Base-by-base conservation (phyloP, 2,329 filamentous ascomycete species). In the Trichoderma atroviride region DNA sequence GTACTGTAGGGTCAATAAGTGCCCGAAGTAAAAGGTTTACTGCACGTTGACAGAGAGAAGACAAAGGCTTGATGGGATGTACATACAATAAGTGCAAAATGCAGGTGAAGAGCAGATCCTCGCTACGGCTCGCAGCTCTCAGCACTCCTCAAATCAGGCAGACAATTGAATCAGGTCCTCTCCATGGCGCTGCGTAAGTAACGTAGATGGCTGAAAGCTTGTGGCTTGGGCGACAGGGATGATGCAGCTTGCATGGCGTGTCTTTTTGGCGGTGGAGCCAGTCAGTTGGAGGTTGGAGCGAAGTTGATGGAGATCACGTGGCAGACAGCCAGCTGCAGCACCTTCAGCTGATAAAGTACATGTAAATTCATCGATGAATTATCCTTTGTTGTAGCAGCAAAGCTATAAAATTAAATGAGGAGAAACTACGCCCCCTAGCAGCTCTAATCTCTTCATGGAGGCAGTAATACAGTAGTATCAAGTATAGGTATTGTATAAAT, bases 221-320 rank as follows among this genome's bases (percentile, higher is more conserved):
- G 58, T 61, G 27, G 55, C 27, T 33, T 29, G 59, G 59, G 59
- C 27, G 63, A 67, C 63, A 67, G 63, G 63, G 63, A 67, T 67
- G 63, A 52, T 67, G 55, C 40, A 33, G 63, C 63, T 59, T 52
- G 61, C 61, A 64, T 64, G 61, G 61, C 61, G 61, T 64, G 61
- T 64, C 50, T 64, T 55, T 55, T 55, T 37, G 19, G n/a, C 29
- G n/a, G 19, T 33, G n/a, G 35, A 31, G 40, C 40, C 40, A n/a
- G 40, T 43, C 19, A 43, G 19, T 43, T n/a, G 37, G 37, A 33
- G 9, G 31, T 33, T 33, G 11, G 33, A 24, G 24, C 11, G 33
- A 35, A 27, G n/a, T 24, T 33, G 24, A 7, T 43, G 3, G 11
- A 11, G 11, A 65, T 65, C 62, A 65, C 62, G 62, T 65, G 61